Base-by-base conservation (phyloP, 2,329 filamentous ascomycete genomes). In the Alternaria tenuissima region DNA sequence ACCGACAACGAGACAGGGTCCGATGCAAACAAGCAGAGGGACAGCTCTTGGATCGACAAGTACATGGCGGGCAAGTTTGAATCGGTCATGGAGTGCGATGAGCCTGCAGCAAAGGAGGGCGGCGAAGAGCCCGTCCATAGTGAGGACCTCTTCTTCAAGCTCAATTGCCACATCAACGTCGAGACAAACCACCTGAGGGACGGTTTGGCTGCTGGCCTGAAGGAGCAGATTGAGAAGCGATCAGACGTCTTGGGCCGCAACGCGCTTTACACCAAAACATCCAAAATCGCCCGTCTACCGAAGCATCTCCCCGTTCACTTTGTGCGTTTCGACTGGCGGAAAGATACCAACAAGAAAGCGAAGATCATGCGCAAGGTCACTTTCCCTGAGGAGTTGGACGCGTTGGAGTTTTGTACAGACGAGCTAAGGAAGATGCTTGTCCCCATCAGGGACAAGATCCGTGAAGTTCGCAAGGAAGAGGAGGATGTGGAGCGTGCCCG, bases 291-390 rank as follows among this genome's bases (percentile, higher is more conserved):
- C 11, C 90, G 94, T 20, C 84, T 97, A 49, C 95, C 95, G 18
- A 96, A 97, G 79, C 97, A 99, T 77, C 86, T 99, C 44, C 95
- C 95, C 0, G 92, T 99, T 4, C 95, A 99, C 80, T 97, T 99
- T 78, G 92, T 99, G 57, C 92, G 95, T 66, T 99, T 99, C 82
- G 97, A 94, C 83, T 99, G 95, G 95, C 94, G 96, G 76, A 89
- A 91, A 47, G 93, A 96, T 69, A 93, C 92, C 4, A 91, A 96
- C 80, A 98, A 98, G 84, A 99, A 99, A 85, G 94, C 94, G 68
- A 99, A 99, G 86, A 99, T 99, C 71, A 94, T 99, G 92, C 92
- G 94, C 77, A 99, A 98, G 81, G 95, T 99, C 58, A 94, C 93
- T 0, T 99, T 99, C 77, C 94, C 94, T 7, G 89, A 92, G 52